Evolutionary conservation across 73 alveolate species (phyloP), one percentile per base, ranked within the genome.

Genomic region (Paramecium octaurelia): DNA sequence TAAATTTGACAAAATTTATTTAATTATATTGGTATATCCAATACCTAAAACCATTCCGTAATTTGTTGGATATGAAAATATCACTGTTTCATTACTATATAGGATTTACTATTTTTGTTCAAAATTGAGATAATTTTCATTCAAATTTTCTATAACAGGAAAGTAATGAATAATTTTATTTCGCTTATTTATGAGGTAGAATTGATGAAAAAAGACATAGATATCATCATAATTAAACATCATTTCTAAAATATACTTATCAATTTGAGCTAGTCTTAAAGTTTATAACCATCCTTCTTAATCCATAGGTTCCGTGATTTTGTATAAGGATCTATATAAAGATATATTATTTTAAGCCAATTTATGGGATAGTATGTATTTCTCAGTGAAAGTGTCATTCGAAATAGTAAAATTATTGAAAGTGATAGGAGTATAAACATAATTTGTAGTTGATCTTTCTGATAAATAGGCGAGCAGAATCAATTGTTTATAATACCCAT

Each of bases 121-220:
- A 8, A 23, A 48, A 8, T 44, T 8, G 16, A 20, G 20, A 46
- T 80, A 80, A 10, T 16, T 20, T 80, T 80, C 43, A 80, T 42
- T 48, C 64, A 76, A 40, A 20, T n/a, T 23, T 44, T 42, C 24
- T 21, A 80, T 80, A 80, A 80, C 29, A 6, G 91, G 76, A 18
- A 80, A 80, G n/a, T 80, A 44, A 80, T 80, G 75, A 0, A 80
- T 80, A 12, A 80, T 46, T 20, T 80, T 42, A 80, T 44, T 35
- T 24, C 8, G 11, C 12, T 20, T 40, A 44, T 80, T 48, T 31
- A 44, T 48, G 20, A 80, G 16, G 29, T 14, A 42, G 44, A 4
- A 80, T 20, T 42, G 34, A 44, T 12, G 27, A 42, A 80, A 80
- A 46, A 44, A 80, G 34, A 11, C 1, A 9, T 27, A 31, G 18